Evolutionary conservation across 1,284 basidiomycete genomes (phyloP).

Genomic region (Cryptococcus sp.): DNA sequence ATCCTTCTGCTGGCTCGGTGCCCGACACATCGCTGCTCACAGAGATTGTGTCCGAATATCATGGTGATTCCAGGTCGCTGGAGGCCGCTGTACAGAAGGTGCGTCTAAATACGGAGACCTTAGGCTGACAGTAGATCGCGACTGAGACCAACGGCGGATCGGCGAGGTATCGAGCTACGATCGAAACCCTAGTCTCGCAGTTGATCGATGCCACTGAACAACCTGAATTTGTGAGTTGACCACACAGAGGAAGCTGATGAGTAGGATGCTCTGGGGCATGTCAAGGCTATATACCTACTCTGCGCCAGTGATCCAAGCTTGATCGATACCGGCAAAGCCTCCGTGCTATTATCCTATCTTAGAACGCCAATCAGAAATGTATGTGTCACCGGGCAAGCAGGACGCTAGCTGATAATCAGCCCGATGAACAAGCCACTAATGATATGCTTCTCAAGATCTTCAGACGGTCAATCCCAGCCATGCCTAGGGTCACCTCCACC

Average conservation of each 20-base stretch:
- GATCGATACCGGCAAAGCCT: conserved; percentile 37
- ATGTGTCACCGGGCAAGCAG: conserved; percentile 3
- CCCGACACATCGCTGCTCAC: conserved; percentile 72
- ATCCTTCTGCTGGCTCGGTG: conserved; percentile 41
- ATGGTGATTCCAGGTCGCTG: conserved; percentile 73
- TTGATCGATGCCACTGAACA: conserved; percentile 66
- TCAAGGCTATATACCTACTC: conserved; percentile 37
- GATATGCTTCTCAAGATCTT: conserved; percentile 87
- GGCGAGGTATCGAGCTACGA: conserved; percentile 51
- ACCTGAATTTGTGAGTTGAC: conserved; percentile 21
- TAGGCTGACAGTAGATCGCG: conserved; percentile 2
- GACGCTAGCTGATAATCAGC: conserved; percentile 49
- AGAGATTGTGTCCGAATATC: conserved; percentile 73
- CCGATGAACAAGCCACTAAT: conserved; percentile 73
- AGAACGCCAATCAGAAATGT: conserved; percentile 34
- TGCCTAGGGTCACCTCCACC: conserved; percentile 79
- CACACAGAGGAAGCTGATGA: background rate
- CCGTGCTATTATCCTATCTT: conserved; percentile 28
- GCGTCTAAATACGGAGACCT: conserved; percentile 1
- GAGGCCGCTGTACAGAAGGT: conserved; percentile 74
- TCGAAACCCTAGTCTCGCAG: conserved; percentile 77
- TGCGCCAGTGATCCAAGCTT: conserved; percentile 27
- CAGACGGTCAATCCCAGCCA: conserved; percentile 71
- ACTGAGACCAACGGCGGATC: background rate
- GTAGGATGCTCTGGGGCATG: conserved; percentile 36